Conservation (phyloP, 768 basidiomycete genomes). For the Naganishia kalamii region DNA sequence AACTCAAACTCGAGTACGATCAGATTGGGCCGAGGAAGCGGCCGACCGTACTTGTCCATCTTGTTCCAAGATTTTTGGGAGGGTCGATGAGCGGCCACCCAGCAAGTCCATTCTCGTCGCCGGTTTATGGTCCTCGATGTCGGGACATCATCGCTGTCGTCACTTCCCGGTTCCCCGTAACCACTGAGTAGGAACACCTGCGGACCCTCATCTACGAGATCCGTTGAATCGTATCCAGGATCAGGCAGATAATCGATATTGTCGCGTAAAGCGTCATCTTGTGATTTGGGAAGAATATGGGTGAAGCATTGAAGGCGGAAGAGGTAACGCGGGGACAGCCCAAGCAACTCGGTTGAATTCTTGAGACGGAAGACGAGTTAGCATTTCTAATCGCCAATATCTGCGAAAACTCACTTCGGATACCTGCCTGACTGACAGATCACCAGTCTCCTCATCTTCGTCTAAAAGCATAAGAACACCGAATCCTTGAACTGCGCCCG, state of each 20-base stretch:
- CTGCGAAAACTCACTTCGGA: slow-evolving; percentile 58
- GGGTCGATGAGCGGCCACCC: slow-evolving; percentile 46
- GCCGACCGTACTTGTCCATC: slow-evolving; percentile 53
- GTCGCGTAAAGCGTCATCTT: slow-evolving; percentile 65
- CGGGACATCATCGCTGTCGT: slow-evolving; percentile 33
- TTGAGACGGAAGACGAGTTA: slow-evolving; percentile 36
- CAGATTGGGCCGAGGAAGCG: slow-evolving; percentile 45
- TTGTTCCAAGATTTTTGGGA: slow-evolving; percentile 35
- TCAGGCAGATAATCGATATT: slow-evolving; percentile 65
- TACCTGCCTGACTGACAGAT: slow-evolving; percentile 64
- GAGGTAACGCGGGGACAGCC: slow-evolving; percentile 63
- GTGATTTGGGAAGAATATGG: slow-evolving; percentile 60
- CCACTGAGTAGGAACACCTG: slow-evolving; percentile 61
- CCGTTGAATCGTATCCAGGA: slow-evolving; percentile 48
- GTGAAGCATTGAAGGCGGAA: slow-evolving; percentile 70
- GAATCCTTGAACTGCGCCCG: slow-evolving; percentile 74
- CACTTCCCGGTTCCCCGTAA: slow-evolving; percentile 60
- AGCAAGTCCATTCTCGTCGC: slow-evolving; percentile 45
- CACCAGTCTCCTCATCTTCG: slow-evolving; percentile 54
- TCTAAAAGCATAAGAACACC: slow-evolving; percentile 71
- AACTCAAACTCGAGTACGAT: slow-evolving; percentile 76
- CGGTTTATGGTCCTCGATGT: slow-evolving; percentile 20
- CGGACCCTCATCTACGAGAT: slow-evolving; percentile 49
- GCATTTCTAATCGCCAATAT: background rate
- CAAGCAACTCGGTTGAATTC: slow-evolving; percentile 70